Conservation (phyloP, 257 asterid species). For the Petrea volubilis region DNA sequence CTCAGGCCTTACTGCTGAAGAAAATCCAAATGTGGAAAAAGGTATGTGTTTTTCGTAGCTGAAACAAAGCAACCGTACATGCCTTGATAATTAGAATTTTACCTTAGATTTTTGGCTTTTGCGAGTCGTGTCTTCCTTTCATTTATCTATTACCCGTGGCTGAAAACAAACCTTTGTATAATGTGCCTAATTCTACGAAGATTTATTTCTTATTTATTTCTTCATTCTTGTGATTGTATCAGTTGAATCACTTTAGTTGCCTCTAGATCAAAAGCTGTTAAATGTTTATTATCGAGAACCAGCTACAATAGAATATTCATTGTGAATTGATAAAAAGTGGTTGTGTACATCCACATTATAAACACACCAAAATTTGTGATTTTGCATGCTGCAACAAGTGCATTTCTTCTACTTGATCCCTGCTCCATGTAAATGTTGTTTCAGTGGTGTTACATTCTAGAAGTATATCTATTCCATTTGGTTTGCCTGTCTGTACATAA, state of each 20-base stretch:
- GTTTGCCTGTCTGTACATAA: background rate
- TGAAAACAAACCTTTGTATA: background rate
- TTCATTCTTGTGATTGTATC: background rate
- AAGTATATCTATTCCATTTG: background rate
- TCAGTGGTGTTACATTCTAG: background rate
- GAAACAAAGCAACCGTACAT: background rate
- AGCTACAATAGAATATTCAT: background rate
- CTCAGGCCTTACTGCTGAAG: slow-evolving; percentile 36
- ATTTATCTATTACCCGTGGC: background rate
- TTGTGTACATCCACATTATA: background rate
- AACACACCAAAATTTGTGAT: background rate
- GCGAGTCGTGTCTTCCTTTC: background rate
- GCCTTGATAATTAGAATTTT: background rate
- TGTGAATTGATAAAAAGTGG: background rate
- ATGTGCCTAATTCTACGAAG: background rate
- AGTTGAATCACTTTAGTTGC: background rate
- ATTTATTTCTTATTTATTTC: background rate
- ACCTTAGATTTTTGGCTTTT: background rate
- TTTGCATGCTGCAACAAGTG: background rate
- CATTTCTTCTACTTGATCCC: background rate
- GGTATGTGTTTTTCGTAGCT: slow-evolving; percentile 34
- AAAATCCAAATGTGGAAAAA: slow-evolving; percentile 22
- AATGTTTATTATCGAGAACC: background rate
- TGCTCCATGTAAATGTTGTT: background rate
- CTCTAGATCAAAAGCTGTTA: background rate